These are phyloP conservation scores for Pseudogymnoascus sp. DNA, from an alignment of 2,329 filamentous ascomycete species.

Conservation along the genomic window DNA sequence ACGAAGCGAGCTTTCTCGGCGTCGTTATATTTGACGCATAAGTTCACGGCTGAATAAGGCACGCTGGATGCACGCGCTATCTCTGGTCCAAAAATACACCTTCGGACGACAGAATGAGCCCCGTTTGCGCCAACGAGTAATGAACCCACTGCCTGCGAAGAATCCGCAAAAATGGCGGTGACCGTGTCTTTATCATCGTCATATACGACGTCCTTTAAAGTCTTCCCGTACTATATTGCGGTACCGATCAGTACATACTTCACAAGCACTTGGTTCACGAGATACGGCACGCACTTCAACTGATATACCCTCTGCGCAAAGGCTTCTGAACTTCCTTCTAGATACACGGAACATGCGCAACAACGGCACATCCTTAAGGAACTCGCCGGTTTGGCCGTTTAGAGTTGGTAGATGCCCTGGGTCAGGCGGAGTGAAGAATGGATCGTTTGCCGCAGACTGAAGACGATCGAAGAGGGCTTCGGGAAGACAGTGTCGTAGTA, in stretches of 20 bases:
- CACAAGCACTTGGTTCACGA: neutral
- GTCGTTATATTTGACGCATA: slow-evolving; percentile 1
- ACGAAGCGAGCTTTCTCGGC: neutral
- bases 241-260: neutral
- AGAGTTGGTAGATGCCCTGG: neutral
- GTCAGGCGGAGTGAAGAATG: neutral
- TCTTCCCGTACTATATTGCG: slow-evolving; percentile 25
- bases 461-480: neutral
- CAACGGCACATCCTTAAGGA: neutral
- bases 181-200: slow-evolving; percentile 19
- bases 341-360: slow-evolving; percentile 12
- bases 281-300: neutral
- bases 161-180: slow-evolving; percentile 28
- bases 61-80: neutral
- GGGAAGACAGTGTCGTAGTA: slow-evolving; percentile 10
- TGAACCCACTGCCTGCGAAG: slow-evolving; percentile 22
- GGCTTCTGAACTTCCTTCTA: slow-evolving; percentile 13
- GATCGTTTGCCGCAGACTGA: neutral
- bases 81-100: neutral
- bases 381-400: slow-evolving; percentile 12
- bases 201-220: slow-evolving; percentile 29
- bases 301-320: slow-evolving; percentile 14
- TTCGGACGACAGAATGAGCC: slow-evolving; percentile 25
- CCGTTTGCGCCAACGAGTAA: slow-evolving; percentile 30
- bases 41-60: neutral